phyloP scores from a whole-genome alignment of 2,329 filamentous ascomycete species.

The Verticillium alfalfae region DNA sequence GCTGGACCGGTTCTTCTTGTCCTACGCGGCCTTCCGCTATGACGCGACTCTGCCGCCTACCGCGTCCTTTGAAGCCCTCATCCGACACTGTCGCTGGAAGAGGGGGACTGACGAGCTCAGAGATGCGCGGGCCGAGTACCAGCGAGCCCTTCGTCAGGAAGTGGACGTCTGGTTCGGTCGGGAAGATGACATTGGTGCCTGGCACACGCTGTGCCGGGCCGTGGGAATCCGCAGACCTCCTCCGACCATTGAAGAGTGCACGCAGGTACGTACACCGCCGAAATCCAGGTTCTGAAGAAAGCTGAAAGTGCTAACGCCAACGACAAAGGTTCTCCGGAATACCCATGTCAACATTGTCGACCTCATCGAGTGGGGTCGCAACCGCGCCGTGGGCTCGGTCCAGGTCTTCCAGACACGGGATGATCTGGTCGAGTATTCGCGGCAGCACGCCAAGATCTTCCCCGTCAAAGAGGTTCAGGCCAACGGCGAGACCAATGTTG shows the following conservation, averaged over 20 bases:
- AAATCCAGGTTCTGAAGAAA: background rate
- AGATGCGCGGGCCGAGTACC: background rate
- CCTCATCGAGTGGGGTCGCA: slow-evolving; percentile 8
- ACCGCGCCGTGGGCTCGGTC: slow-evolving; percentile 2
- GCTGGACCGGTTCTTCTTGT: slow-evolving; percentile 10
- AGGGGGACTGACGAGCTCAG: background rate
- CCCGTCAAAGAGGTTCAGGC: background rate
- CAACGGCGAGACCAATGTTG: background rate
- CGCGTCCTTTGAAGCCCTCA: background rate
- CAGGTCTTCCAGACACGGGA: background rate
- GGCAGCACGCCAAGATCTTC: background rate
- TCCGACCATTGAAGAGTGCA: background rate
- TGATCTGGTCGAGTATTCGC: background rate
- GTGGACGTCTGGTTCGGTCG: slow-evolving; percentile 1
- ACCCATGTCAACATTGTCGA: slow-evolving; percentile 6
- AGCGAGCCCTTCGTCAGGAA: slow-evolving; percentile 1
- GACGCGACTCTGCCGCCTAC: slow-evolving; percentile 2
- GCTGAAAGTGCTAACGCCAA: too few relatives aligned
- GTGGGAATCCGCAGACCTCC: slow-evolving; percentile 2
- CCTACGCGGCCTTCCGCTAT: slow-evolving; percentile 4
- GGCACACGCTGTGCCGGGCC: slow-evolving; percentile 2
- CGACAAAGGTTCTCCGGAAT: background rate
- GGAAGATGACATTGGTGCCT: slow-evolving; percentile 3
- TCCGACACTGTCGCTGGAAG: background rate
- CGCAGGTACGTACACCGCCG: background rate